A percentile compares a stretch with the other conserved stretches of the same genome.
Evolutionary conservation across 2,329 filamentous ascomycete species (phyloP).

Genomic region (Colletotrichum incanum): DNA sequence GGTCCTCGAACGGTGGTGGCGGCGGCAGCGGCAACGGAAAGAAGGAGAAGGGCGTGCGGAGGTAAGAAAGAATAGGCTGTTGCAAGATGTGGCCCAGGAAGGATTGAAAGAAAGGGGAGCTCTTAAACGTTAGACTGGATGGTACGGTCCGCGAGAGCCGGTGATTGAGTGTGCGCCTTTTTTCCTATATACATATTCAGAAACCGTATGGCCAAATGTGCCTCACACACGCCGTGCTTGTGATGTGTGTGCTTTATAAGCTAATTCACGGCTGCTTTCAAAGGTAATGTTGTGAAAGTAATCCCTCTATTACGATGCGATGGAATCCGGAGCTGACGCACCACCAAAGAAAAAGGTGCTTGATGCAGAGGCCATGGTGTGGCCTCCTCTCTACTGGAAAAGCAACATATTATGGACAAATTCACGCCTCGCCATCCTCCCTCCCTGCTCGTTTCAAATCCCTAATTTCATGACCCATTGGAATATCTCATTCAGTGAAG

Average conservation of each 20-base stretch:
- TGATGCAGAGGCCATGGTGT: background rate
- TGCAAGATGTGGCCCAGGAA: background rate
- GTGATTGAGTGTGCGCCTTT: background rate
- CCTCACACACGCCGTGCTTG: too few species aligned
- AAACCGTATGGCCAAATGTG: background rate
- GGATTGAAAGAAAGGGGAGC: background rate
- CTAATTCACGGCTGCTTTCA: background rate
- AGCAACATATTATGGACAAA: constrained; percentile 26
- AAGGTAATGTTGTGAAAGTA: background rate
- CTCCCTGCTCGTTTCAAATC: background rate
- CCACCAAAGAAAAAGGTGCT: background rate
- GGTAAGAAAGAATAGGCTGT: constrained; percentile 43
- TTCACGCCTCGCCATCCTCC: background rate
- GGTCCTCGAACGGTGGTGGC: constrained; percentile 44
- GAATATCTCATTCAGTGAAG: background rate
- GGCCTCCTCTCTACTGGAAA: background rate
- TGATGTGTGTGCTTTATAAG: background rate
- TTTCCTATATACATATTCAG: constrained; percentile 28
- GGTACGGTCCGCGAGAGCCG: background rate
- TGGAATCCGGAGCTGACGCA: background rate
- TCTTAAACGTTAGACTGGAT: background rate
- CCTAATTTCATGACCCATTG: background rate
- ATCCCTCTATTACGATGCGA: background rate
- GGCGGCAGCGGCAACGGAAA: constrained; percentile 48
- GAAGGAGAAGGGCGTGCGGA: constrained; percentile 61